These are phyloP conservation scores for Pythium volutum DNA, from an alignment of 352 stramenopile species.

Conservation along the genomic window DNA sequence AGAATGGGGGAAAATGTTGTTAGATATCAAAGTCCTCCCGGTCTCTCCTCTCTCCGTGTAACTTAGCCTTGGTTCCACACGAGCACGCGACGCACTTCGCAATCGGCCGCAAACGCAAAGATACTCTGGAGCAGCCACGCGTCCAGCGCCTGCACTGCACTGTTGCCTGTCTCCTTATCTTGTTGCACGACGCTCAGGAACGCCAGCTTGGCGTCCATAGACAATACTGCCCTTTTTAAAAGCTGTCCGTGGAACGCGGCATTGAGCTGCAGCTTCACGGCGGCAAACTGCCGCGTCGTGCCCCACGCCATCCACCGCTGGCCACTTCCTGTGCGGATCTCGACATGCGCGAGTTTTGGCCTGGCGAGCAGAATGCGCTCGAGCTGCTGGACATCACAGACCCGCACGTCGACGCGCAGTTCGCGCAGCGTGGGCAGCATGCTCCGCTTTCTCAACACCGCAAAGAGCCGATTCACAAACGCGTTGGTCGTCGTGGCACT, in stretches of 20 bases:
- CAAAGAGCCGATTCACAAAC: constrained; percentile 1
- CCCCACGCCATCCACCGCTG: background rate
- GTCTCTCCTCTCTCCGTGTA: too few species aligned
- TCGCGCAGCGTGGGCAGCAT: background rate
- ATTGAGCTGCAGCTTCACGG: background rate
- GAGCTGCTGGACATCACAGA: background rate
- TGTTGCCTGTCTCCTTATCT: too few species aligned
- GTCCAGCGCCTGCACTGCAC: background rate
- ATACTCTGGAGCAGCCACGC: background rate
- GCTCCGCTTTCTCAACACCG: background rate
- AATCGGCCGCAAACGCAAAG: constrained; percentile 1
- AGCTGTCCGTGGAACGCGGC: constrained; percentile 5
- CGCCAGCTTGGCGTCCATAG: constrained; percentile 1
- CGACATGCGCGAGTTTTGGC: background rate
- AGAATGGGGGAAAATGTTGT: too few species aligned
- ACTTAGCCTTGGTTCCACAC: too few species aligned
- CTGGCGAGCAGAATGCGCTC: background rate
- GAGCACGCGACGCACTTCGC: background rate
- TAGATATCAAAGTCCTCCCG: too few species aligned
- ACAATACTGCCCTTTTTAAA: background rate
- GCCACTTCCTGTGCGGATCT: background rate
- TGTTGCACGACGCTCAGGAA: constrained; percentile 14
- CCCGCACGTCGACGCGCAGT: background rate
- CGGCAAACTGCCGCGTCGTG: too few species aligned
- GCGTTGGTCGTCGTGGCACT: background rate